A percentile compares a stretch with the other conserved stretches of the same genome.
Evolutionary conservation across 805 yeast genomes (phyloP).

Genomic region (Lachancea quebecensis): DNA sequence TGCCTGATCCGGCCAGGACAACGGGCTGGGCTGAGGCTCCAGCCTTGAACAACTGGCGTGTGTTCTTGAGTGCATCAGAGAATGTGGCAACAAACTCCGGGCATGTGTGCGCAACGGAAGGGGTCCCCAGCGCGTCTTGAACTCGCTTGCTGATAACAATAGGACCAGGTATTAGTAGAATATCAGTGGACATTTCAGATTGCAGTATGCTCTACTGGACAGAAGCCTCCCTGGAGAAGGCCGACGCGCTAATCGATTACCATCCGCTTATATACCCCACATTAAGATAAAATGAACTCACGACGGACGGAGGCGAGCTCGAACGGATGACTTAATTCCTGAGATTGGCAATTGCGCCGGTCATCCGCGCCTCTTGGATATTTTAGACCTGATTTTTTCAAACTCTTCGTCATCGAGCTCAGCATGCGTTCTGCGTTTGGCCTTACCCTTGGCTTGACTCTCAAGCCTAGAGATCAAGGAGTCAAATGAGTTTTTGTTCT

Average conservation of each 20-base stretch:
- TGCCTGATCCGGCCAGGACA: constrained; percentile 85
- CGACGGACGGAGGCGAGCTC: not conserved
- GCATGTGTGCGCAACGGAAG: constrained; percentile 84
- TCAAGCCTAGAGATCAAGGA: constrained; percentile 42
- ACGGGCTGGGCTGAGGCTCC: constrained; percentile 60
- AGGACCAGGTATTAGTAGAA: constrained; percentile 76
- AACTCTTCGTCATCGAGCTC: constrained; percentile 48
- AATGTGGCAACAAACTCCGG: constrained; percentile 75
- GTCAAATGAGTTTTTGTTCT: constrained; percentile 39
- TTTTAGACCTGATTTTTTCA: constrained; percentile 37
- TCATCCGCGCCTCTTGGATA: constrained; percentile 27
- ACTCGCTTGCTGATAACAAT: constrained; percentile 78
- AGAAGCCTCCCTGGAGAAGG: no score
- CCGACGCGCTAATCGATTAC: no score
- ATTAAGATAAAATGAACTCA: not conserved
- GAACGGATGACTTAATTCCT: no score
- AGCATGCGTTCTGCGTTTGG: constrained; percentile 11
- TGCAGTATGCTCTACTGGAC: no score
- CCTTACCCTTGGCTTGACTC: constrained; percentile 41
- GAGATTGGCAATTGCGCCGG: not conserved
- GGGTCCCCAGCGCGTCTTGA: constrained; percentile 70
- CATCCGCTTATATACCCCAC: no score
- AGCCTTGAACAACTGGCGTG: constrained; percentile 66
- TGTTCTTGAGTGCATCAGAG: constrained; percentile 56
- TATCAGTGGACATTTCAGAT: constrained; percentile 10